A percentile compares a stretch with the other conserved stretches of the same genome.
These are phyloP conservation scores for Blepharisma japonicum DNA, from an alignment of 73 alveolate species.

Conservation along the genomic window DNA sequence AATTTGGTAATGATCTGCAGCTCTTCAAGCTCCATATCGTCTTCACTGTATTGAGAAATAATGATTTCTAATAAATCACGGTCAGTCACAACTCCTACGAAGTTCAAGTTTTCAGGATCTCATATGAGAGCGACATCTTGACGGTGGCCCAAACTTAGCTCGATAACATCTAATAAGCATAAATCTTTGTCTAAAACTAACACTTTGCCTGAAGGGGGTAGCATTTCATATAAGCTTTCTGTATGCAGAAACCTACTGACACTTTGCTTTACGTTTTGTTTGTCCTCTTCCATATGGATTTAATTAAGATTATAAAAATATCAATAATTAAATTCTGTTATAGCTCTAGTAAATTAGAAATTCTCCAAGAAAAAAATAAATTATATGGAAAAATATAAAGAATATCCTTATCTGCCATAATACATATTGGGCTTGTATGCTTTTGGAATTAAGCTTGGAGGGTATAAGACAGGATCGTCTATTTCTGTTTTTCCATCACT, in stretches of 20 bases:
- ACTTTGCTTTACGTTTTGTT: constrained; percentile 15
- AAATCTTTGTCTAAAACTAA: constrained; percentile 19
- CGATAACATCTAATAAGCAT: constrained; percentile 25
- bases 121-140: constrained; percentile 22
- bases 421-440: too few relatives aligned
- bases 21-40: constrained; percentile 29
- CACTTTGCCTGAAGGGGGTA: constrained; percentile 18
- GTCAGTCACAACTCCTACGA: constrained; percentile 24
- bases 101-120: constrained; percentile 1
- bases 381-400: too few relatives aligned
- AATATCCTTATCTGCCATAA: too few relatives aligned
- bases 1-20: not conserved
- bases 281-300: constrained; percentile 4
- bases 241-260: constrained; percentile 6
- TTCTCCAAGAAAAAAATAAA: too few relatives aligned
- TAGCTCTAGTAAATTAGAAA: too few relatives aligned
- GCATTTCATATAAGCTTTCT: constrained; percentile 25
- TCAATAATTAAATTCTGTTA: too few relatives aligned
- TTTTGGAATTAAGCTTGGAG: too few relatives aligned
- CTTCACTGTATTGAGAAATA: constrained; percentile 23
- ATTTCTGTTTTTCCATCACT: too few relatives aligned
- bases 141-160: constrained; percentile 18
- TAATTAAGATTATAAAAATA: too few relatives aligned
- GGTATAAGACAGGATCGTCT: too few relatives aligned
- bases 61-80: constrained; percentile 14